phyloP scores from a whole-genome alignment of 2,329 filamentous ascomycete genomes.

The Cucurbitaria berberidis region DNA sequence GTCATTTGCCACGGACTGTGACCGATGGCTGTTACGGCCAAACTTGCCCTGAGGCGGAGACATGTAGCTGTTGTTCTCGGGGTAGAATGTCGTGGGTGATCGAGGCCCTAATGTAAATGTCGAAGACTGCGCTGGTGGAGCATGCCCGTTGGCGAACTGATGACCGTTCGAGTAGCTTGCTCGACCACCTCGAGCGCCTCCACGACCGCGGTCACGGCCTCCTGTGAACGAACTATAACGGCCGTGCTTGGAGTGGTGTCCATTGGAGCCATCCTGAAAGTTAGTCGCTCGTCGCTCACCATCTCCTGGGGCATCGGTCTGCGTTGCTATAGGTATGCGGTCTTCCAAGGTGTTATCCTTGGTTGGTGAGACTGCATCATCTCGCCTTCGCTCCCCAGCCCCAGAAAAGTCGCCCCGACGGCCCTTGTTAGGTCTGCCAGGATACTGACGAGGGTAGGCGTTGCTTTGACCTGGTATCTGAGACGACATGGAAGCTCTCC shows the following conservation, averaged over 20 bases:
- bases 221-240: conserved; percentile 47
- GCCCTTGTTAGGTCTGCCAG: conserved; percentile 37
- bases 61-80: conserved; percentile 45
- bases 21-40: conserved; percentile 60
- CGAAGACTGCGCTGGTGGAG: conserved; percentile 36
- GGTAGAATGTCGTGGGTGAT: conserved; percentile 45
- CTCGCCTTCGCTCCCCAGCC: conserved; percentile 40
- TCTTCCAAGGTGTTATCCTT: conserved; percentile 40
- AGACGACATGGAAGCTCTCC: conserved; percentile 25
- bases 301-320: conserved; percentile 44
- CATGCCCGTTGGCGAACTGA: conserved; percentile 51
- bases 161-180: conserved; percentile 46
- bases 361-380: conserved; percentile 38
- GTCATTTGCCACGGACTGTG: conserved; percentile 67
- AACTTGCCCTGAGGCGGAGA: conserved; percentile 47
- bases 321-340: conserved; percentile 39
- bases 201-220: conserved; percentile 55
- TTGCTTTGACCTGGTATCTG: conserved; percentile 31
- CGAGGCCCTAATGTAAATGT: conserved; percentile 45
- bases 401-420: conserved; percentile 39
- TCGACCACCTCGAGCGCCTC: conserved; percentile 55
- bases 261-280: conserved; percentile 38
- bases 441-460: conserved; percentile 38
- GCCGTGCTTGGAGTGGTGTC: conserved; percentile 34
- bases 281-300: conserved; percentile 37